Conservation (phyloP, 805 yeast genomes). For the Barnettozyma wickerhamii region DNA sequence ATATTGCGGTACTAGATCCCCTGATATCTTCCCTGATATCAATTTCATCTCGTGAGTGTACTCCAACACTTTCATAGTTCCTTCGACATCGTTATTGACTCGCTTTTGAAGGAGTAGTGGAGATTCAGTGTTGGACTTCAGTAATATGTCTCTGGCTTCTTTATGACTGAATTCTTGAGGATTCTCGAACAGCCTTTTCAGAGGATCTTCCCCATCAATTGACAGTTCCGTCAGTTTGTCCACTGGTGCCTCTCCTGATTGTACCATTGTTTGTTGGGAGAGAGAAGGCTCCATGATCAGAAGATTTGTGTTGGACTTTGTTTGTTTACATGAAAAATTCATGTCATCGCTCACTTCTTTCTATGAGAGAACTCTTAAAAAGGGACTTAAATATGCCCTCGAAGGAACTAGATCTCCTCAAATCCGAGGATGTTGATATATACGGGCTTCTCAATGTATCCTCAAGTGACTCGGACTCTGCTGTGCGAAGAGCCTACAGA, state of each 20-base stretch:
- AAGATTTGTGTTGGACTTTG: too few relatives aligned
- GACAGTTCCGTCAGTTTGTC: too few relatives aligned
- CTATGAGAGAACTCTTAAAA: background rate
- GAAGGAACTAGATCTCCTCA: constrained; percentile 20
- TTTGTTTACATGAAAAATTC: too few relatives aligned
- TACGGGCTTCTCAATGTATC: constrained; percentile 68
- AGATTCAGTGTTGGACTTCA: background rate
- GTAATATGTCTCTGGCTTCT: background rate
- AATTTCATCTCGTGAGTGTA: constrained; percentile 1
- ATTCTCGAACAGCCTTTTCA: constrained; percentile 2
- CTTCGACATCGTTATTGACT: constrained; percentile 6
- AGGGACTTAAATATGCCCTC: constrained; percentile 10
- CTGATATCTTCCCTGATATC: constrained; percentile 1
- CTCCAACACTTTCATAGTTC: constrained; percentile 5
- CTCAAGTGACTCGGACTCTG: constrained; percentile 53
- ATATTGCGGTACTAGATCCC: constrained; percentile 10
- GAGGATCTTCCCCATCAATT: too few relatives aligned
- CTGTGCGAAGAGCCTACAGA: constrained; percentile 76
- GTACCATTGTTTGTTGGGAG: too few relatives aligned
- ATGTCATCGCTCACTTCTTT: background rate
- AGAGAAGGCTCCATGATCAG: too few relatives aligned
- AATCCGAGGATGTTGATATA: constrained; percentile 22
- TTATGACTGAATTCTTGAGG: background rate
- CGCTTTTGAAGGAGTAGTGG: constrained; percentile 1
- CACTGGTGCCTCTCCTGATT: too few relatives aligned